Conservation (phyloP, 2,329 filamentous ascomycete genomes). For the Scedosporium apiospermum region DNA sequence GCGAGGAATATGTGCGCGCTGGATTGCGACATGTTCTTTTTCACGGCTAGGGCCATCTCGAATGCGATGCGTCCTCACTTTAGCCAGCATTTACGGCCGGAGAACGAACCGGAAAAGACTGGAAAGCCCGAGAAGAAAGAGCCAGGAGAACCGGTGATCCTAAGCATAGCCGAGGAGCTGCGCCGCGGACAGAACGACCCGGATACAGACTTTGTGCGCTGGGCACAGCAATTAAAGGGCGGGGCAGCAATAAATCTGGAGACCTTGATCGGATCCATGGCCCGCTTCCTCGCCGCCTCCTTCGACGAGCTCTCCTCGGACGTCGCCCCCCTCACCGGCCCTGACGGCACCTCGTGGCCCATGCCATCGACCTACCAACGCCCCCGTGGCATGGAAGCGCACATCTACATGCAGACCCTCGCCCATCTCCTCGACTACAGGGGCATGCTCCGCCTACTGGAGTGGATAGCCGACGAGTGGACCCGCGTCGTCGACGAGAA, state of each 20-base stretch:
- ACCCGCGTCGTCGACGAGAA: slow-evolving; percentile 10
- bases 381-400: background rate
- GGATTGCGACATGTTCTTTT: slow-evolving; percentile 4
- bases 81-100: background rate
- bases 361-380: background rate
- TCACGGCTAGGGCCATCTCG: background rate
- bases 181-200: background rate
- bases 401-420: slow-evolving; percentile 6
- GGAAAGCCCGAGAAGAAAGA: background rate
- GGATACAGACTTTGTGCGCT: background rate
- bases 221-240: background rate
- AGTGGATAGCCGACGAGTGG: slow-evolving; percentile 49
- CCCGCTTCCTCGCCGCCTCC: background rate
- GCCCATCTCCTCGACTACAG: slow-evolving; percentile 35
- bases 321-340: background rate
- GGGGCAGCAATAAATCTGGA: background rate
- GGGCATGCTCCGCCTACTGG: slow-evolving; percentile 45
- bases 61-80: background rate
- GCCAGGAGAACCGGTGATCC: background rate
- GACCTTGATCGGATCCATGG: background rate
- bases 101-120: background rate
- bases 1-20: background rate
- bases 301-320: background rate
- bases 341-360: background rate
- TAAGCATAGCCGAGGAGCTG: background rate